phyloP scores from a whole-genome alignment of 176 grass and related monocot genomes.

The Melocanna baccifera region DNA sequence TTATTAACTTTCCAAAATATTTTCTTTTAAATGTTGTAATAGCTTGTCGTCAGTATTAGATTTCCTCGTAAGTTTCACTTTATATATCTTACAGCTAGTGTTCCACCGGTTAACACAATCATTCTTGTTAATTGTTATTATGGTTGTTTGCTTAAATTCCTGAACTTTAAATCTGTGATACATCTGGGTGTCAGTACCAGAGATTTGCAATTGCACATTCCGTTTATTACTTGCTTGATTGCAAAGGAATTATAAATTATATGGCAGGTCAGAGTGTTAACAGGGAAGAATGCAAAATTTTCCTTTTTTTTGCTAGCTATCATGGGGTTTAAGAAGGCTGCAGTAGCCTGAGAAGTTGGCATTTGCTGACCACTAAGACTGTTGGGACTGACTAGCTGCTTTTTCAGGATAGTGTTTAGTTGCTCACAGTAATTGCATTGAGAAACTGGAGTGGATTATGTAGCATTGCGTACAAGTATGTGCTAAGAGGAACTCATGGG shows the following conservation, averaged over 20 bases:
- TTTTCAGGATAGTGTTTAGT: neutral
- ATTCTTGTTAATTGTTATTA: neutral
- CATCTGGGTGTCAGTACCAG: neutral
- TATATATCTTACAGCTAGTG: neutral
- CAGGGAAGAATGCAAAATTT: neutral
- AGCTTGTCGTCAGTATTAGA: neutral
- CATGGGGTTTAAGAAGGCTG: neutral
- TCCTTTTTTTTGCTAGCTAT: neutral
- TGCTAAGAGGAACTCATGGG: neutral
- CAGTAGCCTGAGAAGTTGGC: neutral
- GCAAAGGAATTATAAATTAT: neutral
- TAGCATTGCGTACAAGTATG: slow-evolving; percentile 1
- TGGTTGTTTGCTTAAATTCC: slow-evolving; percentile 13
- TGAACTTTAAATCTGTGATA: neutral
- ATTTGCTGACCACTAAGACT: neutral
- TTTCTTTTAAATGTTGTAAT: neutral
- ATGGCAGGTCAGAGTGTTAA: neutral
- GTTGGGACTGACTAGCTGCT: neutral
- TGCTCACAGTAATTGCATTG: neutral
- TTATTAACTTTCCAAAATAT: neutral
- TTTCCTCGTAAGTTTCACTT: neutral
- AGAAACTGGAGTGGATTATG: neutral
- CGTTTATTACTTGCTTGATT: neutral
- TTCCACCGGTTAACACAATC: neutral
- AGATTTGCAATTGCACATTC: neutral